Percentiles rank a stretch among this genome's conserved stretches.
These are phyloP conservation scores for Hypoxylon sp. DNA, from an alignment of 2,329 filamentous ascomycete genomes.

Conservation along the genomic window DNA sequence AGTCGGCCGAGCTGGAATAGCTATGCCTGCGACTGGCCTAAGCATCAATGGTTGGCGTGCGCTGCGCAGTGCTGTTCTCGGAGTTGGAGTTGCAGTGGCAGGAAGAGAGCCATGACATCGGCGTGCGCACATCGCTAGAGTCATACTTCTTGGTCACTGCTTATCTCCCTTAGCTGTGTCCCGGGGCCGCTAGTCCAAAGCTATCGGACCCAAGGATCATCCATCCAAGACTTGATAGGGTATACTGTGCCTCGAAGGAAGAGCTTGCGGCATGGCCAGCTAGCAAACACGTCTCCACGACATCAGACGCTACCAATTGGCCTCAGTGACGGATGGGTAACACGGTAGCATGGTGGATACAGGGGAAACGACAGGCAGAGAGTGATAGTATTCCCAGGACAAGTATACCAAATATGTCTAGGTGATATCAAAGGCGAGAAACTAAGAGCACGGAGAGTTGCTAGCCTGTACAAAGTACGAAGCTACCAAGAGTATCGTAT, in stretches of 20 bases:
- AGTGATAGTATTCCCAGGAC: background rate
- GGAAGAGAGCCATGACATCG: constrained; percentile 6
- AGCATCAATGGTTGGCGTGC: constrained; percentile 13
- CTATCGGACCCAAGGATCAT: constrained; percentile 12
- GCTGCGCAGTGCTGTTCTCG: background rate
- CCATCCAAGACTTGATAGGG: constrained; percentile 14
- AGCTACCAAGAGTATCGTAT: background rate
- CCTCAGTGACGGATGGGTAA: background rate
- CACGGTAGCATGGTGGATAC: background rate
- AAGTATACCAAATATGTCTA: constrained; percentile 1
- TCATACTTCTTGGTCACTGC: constrained; percentile 4
- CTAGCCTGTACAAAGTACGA: constrained; percentile 17
- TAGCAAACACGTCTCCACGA: background rate
- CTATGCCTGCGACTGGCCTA: constrained; percentile 23
- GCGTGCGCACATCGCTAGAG: constrained; percentile 11
- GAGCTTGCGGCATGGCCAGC: constrained; percentile 17
- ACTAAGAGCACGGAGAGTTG: constrained; percentile 3
- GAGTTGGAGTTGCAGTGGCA: constrained; percentile 3
- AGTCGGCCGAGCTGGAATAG: constrained; percentile 19
- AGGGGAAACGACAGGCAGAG: background rate
- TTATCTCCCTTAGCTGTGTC: constrained; percentile 21
- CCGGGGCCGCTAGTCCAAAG: constrained; percentile 7
- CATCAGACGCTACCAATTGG: constrained; percentile 5
- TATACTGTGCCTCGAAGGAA: constrained; percentile 15
- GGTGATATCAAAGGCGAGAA: background rate